Percentiles rank a stretch among this genome's conserved stretches.
Conservation (phyloP, 371 early-diverging fungal genomes). For the Apophysomyces elegans region DNA sequence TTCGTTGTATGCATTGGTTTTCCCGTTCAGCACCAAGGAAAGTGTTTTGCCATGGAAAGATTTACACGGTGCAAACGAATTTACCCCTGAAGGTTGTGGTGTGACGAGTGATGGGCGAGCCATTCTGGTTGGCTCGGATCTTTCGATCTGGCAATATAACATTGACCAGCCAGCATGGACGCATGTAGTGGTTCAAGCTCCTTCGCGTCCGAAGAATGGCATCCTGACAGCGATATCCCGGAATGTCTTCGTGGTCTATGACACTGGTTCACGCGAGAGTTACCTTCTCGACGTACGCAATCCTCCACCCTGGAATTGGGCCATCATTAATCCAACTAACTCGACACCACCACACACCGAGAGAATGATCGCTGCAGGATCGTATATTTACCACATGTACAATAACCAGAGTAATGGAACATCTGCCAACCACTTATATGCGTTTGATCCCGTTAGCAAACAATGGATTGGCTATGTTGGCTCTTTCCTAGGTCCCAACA, state of each 20-base stretch:
- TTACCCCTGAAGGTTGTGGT: not conserved
- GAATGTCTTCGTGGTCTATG: not conserved
- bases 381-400: not conserved
- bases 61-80: constrained; percentile 2
- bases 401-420: not conserved
- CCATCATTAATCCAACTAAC: not conserved
- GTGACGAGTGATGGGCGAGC: not conserved
- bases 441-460: not conserved
- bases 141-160: not conserved
- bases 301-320: not conserved
- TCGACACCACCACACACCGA: not conserved
- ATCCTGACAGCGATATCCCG: not conserved
- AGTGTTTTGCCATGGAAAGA: not conserved
- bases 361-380: constrained; percentile 1
- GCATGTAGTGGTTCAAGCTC: not conserved
- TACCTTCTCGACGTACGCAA: not conserved
- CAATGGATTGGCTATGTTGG: constrained; percentile 11
- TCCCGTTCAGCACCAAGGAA: not conserved
- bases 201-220: not conserved
- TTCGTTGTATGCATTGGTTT: not conserved
- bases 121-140: not conserved
- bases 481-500: constrained; percentile 3
- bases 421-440: constrained; percentile 7
- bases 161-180: not conserved
- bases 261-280: not conserved